Base-by-base conservation (phyloP, 441 rosid genomes). In the Isatis lusitanica region DNA sequence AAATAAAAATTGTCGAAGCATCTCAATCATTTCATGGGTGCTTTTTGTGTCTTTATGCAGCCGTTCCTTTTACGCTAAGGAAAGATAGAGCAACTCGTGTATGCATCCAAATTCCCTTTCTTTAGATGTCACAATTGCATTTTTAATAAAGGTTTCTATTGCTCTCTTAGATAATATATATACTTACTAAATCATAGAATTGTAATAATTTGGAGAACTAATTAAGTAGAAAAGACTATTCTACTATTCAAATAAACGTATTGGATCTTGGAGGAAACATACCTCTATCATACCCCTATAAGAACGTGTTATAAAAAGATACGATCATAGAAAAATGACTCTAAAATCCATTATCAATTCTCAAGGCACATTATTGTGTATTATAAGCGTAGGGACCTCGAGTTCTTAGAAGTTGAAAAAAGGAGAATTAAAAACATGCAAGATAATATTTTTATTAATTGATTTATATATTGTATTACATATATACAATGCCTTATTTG, bases 11-110 rank as follows among this genome's bases (percentile, higher is more conserved):
- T 55, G 57, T 58, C 57, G 76, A 64, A 70, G 63, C 72, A 76
- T 70, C 72, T 70, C 56, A 76, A 76, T 76, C 80, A 76, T 76
- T 76, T 64, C 68, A 76, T 39, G 57, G 44, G 44, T 48, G 12
- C 76, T 64, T 70, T 76, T 70, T 76, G 76, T 76, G n/a, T 76
- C 71, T 76, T 64, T 76, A 64, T 70, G 80, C 44, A 64, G 68
- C 68, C 72, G 68, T 58, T 76, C 42, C 80, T 76, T 76, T 76
- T 70, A 70, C 71, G 76, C 72, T 70, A 76, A 76, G 76, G 47
- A 76, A 76, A 70, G 71, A 64, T 76, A 56, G 67, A 38, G 67
- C 75, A 76, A 65, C 51, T 70, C 71, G 80, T 70, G 62, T 70
- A 64, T 76, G 72, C 75, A 57, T 70, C 79, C 79, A 76, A 69